phyloP scores from a whole-genome alignment of 148 eudicot species.

The Fagopyrum tataricum region DNA sequence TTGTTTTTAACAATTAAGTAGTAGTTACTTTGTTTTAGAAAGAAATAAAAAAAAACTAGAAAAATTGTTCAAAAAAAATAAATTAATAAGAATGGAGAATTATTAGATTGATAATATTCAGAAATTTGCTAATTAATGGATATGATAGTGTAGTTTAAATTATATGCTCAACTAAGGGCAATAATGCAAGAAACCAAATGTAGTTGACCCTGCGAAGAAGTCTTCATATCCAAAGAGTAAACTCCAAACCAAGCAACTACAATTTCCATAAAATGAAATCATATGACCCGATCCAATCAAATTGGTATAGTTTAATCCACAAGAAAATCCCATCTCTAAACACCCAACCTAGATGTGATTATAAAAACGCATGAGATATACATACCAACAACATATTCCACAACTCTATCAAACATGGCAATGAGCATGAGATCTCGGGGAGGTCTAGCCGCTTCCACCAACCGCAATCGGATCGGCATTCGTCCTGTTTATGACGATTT shows the following conservation, averaged over 20 bases:
- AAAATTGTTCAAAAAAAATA: too few species aligned
- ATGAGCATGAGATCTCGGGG: neutral
- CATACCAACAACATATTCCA: neutral
- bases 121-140: too few species aligned
- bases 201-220: too few species aligned
- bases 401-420: neutral
- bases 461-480: neutral
- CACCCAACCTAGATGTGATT: neutral
- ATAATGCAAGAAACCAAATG: too few species aligned
- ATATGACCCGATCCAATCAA: conserved; percentile 2
- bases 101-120: too few species aligned
- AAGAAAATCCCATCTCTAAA: conserved; percentile 5
- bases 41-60: too few species aligned
- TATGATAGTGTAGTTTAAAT: too few species aligned
- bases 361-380: neutral
- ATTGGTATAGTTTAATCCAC: conserved; percentile 12
- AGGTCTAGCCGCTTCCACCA: neutral
- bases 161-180: too few species aligned
- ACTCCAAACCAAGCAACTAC: conserved; percentile 5
- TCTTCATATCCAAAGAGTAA: neutral
- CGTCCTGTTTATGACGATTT: conserved; percentile 42
- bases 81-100: too few species aligned
- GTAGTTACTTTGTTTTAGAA: too few species aligned
- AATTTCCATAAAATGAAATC: neutral
- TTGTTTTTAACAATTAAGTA: too few species aligned